phyloP scores from a whole-genome alignment of 2,329 filamentous ascomycete genomes.

The Trichoderma sp. region DNA sequence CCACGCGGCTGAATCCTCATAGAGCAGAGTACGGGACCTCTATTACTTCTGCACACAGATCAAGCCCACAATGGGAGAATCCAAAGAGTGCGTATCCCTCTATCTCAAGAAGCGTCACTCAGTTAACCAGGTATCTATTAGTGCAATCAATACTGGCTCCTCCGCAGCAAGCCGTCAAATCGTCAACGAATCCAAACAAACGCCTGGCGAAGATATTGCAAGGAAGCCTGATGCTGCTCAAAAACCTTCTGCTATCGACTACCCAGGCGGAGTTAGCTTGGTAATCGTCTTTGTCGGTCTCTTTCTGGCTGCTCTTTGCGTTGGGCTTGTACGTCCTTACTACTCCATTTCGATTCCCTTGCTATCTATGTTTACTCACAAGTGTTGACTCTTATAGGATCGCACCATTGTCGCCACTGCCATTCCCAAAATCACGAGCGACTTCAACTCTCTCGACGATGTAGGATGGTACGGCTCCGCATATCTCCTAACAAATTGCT shows the following conservation, averaged over 20 bases:
- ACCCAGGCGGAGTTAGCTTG: neutral
- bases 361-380: neutral
- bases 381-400: neutral
- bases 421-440: conserved; percentile 42
- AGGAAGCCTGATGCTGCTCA: neutral
- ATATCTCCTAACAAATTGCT: conserved; percentile 37
- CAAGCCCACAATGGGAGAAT: neutral
- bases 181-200: neutral
- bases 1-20: neutral
- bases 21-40: too few species aligned
- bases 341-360: neutral
- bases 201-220: neutral
- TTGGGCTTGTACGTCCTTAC: neutral
- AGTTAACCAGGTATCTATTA: neutral
- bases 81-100: neutral
- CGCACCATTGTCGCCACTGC: conserved; percentile 31
- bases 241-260: neutral
- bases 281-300: conserved; percentile 4
- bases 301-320: conserved; percentile 12
- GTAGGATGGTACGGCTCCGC: conserved; percentile 45
- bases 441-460: conserved; percentile 47
- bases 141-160: too few species aligned
- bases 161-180: neutral
- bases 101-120: too few species aligned
- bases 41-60: neutral